Base-by-base conservation (phyloP, 2,329 filamentous ascomycete genomes). In the Furcasterigmium furcatum region DNA sequence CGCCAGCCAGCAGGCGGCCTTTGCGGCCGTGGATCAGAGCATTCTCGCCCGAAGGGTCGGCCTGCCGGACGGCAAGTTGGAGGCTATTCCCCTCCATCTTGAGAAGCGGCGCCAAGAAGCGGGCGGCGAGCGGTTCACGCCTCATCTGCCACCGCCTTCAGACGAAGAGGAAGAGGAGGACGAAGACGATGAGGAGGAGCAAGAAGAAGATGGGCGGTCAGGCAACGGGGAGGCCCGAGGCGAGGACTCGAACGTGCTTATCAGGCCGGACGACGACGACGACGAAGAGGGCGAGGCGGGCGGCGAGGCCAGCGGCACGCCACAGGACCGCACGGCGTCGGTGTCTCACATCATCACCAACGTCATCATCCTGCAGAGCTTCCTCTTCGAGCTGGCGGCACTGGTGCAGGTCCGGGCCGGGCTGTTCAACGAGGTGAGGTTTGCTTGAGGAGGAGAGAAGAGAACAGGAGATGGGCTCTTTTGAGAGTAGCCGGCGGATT, bases 261-360 rank as follows among this genome's bases (percentile, higher is more conserved):
- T 58, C 49, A 42, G 56, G 25, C 54, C 54, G 6, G 58, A 53
- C 16, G 55, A 59, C 35, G 57, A 53, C n/a, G 52, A 56, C 32
- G 47, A 48, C 21, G 56, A 62, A 9, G 52, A 46, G 3, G 52
- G 48, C 41, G 50, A 51, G 29, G 54, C 54, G 8, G 51, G 54
- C 27, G 60, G 59, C 22, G 60, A 66, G 5, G 19, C 9, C 4
- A 32, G 19, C 16, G 34, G 18, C 34, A 36, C 16, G 34, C 9
- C 34, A 2, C 34, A 36, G n/a, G 34, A 36, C 34, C 67, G 64
- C 41, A 74, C 73, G 9, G 84, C 82, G 8, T 88, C 84, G 8
- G 79, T 94, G 5, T 89, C 85, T 34, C 88, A 92, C 60, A 72
- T 92, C 10, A 69, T 94, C 50, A 92, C 88, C 6, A 94, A 92